Conservation (phyloP, 345 rosid genomes). For the Acer negundo region DNA sequence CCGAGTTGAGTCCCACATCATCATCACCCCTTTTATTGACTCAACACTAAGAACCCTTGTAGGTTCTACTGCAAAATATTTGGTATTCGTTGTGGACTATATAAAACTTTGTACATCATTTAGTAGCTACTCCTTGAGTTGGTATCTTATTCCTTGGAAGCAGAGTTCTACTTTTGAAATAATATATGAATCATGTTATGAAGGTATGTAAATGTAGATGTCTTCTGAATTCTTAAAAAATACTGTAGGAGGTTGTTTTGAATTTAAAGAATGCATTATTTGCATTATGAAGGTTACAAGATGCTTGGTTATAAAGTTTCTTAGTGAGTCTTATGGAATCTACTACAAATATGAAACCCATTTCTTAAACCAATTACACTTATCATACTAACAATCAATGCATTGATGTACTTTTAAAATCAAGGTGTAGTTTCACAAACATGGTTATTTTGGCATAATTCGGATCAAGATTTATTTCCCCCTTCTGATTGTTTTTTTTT, state of each 20-base stretch:
- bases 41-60: neutral
- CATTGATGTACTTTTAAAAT: neutral
- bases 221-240: neutral
- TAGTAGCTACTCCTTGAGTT: neutral
- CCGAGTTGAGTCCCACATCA: neutral
- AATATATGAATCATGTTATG: neutral
- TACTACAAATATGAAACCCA: neutral
- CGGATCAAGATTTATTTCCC: neutral
- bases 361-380: too few species aligned
- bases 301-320: neutral
- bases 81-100: neutral
- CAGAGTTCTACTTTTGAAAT: neutral
- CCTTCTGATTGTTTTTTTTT: neutral
- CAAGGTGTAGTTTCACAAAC: too few species aligned
- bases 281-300: neutral
- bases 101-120: neutral
- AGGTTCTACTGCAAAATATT: neutral
- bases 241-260: neutral
- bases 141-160: slow-evolving; percentile 6
- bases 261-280: neutral
- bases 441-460: neutral
- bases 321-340: neutral
- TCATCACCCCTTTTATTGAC: neutral
- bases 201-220: neutral
- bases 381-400: neutral